Conservation (phyloP, 306 rosid genomes). For the Fragaria iinumae region DNA sequence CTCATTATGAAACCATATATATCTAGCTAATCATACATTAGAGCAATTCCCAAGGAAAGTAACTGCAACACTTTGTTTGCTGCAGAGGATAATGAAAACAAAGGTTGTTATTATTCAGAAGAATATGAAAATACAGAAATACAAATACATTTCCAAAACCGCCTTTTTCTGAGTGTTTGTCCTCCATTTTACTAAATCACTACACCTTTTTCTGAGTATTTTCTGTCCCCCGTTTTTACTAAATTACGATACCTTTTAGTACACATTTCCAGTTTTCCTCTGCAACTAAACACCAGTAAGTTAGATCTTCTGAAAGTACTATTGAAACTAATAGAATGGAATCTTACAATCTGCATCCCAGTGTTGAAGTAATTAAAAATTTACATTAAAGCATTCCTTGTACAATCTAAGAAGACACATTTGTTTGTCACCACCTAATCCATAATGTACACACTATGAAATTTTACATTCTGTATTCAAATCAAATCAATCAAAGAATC, state of each 20-base stretch:
- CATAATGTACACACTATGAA: conserved; percentile 35
- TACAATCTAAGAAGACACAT: conserved; percentile 21
- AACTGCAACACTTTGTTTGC: not conserved
- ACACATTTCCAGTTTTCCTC: not conserved
- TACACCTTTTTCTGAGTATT: not conserved
- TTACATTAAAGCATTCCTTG: conserved; percentile 17
- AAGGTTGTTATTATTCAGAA: not conserved
- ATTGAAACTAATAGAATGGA: not conserved
- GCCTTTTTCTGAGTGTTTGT: not conserved
- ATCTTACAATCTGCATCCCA: conserved; percentile 27
- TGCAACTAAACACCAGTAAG: not conserved
- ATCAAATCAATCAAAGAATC: conserved; percentile 26
- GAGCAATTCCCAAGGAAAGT: not conserved
- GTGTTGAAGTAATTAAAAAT: not conserved
- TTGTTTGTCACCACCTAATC: conserved; percentile 11
- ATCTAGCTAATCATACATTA: not conserved
- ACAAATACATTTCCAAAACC: not conserved
- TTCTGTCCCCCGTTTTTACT: not conserved
- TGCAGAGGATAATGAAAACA: not conserved
- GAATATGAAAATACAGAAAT: not conserved
- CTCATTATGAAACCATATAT: not conserved
- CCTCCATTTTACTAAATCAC: not conserved
- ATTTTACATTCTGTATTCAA: conserved; percentile 18
- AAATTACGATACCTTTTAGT: not conserved
- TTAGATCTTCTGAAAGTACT: not conserved